Conservation (phyloP, 2,329 filamentous ascomycete genomes). For the Shiraia sp. region DNA sequence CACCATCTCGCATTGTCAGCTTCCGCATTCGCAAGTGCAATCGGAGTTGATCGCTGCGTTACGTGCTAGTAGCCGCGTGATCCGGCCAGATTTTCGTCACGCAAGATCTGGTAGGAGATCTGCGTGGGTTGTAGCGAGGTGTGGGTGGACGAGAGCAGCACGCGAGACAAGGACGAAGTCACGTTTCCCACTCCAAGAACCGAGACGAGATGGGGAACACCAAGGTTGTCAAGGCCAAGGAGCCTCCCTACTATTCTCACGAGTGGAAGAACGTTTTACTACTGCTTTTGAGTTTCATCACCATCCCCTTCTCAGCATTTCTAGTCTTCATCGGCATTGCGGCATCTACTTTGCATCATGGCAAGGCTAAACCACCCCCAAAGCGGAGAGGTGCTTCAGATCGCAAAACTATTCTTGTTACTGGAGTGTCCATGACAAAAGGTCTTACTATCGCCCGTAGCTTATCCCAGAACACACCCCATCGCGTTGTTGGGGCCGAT, state of each 20-base stretch:
- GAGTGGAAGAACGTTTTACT: slow-evolving; percentile 54
- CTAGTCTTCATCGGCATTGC: slow-evolving; percentile 30
- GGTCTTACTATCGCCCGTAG: slow-evolving; percentile 68
- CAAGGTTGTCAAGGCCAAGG: slow-evolving; percentile 7
- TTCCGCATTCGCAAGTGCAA: background rate
- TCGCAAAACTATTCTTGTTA: slow-evolving; percentile 66
- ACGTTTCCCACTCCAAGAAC: slow-evolving; percentile 11
- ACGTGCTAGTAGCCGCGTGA: background rate
- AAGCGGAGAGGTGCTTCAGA: slow-evolving; percentile 16
- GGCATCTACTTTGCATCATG: slow-evolving; percentile 17
- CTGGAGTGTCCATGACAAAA: slow-evolving; percentile 73
- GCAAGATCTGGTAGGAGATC: background rate
- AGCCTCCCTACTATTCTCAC: slow-evolving; percentile 45
- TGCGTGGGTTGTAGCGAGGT: slow-evolving; percentile 1
- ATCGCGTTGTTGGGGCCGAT: slow-evolving; percentile 74
- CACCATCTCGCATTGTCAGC: background rate
- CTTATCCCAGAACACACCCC: slow-evolving; percentile 64
- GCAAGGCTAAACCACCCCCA: slow-evolving; percentile 2
- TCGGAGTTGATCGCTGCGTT: background rate
- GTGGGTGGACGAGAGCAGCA: background rate
- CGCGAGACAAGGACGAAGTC: slow-evolving; percentile 14
- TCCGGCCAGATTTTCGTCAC: slow-evolving; percentile 4
- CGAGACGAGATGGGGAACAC: slow-evolving; percentile 13
- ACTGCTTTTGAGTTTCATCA: slow-evolving; percentile 47
- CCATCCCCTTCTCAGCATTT: slow-evolving; percentile 54